phyloP scores from a whole-genome alignment of 352 stramenopile species.

The Globisporangium spiculum region DNA sequence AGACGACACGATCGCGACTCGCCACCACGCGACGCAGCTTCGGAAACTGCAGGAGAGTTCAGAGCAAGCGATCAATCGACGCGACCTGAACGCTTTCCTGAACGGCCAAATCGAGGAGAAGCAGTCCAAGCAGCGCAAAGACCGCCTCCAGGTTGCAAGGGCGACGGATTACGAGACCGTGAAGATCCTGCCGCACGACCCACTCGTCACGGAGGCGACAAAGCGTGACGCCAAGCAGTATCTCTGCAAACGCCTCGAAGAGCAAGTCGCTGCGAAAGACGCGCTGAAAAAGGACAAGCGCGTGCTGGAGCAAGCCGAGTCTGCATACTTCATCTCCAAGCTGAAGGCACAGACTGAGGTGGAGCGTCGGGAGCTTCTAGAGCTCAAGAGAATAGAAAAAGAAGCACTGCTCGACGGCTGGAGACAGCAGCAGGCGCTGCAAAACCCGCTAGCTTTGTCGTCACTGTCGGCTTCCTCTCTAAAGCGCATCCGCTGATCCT shows the following conservation, averaged over 20 bases:
- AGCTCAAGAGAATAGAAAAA: constrained; percentile 32
- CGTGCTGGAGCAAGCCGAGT: constrained; percentile 51
- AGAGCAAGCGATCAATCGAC: constrained; percentile 31
- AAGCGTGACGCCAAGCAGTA: constrained; percentile 37
- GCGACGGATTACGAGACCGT: constrained; percentile 21
- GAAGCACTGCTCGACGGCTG: constrained; percentile 40
- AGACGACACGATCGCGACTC: constrained; percentile 25
- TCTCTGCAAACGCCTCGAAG: constrained; percentile 38
- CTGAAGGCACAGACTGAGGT: constrained; percentile 34
- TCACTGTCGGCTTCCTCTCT: background rate
- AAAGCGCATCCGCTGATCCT: constrained; percentile 12
- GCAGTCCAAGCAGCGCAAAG: constrained; percentile 17
- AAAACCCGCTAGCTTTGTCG: background rate
- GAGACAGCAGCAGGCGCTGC: constrained; percentile 43
- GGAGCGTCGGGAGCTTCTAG: constrained; percentile 25
- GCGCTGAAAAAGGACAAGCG: constrained; percentile 33
- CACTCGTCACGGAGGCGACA: constrained; percentile 25
- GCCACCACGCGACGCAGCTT: constrained; percentile 33
- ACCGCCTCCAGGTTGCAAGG: constrained; percentile 13
- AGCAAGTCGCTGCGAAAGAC: constrained; percentile 46
- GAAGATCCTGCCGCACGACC: constrained; percentile 46
- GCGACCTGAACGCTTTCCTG: constrained; percentile 50
- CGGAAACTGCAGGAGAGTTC: constrained; percentile 40
- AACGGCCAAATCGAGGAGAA: constrained; percentile 49
- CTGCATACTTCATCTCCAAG: constrained; percentile 51